These are phyloP conservation scores for Spathaspora sp. DNA, from an alignment of 805 yeast species.

Conservation along the genomic window DNA sequence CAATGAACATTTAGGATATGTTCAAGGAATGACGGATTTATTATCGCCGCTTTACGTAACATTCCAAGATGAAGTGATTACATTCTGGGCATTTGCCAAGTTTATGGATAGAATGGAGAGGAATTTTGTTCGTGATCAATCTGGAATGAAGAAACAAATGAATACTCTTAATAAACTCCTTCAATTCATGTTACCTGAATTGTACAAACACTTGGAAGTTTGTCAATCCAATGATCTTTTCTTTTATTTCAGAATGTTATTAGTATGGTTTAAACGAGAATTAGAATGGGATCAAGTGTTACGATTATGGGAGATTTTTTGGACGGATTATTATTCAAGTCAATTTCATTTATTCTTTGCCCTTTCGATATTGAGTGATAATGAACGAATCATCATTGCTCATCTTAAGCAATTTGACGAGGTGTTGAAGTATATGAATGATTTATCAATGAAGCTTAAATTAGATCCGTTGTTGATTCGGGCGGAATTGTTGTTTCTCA, in stretches of 20 bases:
- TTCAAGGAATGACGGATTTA: conserved; percentile 97
- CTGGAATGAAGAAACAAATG: conserved; percentile 92
- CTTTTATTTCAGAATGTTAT: conserved; percentile 90
- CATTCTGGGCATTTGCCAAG: conserved; percentile 85
- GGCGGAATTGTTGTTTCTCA: conserved; percentile 76
- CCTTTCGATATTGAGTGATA: conserved; percentile 82
- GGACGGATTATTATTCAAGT: conserved; percentile 83
- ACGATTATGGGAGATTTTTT: conserved; percentile 86
- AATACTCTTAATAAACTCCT: conserved; percentile 75
- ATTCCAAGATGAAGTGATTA: conserved; percentile 64
- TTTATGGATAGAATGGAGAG: conserved; percentile 96
- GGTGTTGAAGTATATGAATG: conserved; percentile 89
- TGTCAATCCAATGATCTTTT: conserved; percentile 89
- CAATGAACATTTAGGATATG: conserved; percentile 84
- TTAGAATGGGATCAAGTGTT: conserved; percentile 74
- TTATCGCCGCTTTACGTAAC: conserved; percentile 76
- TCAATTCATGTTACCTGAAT: conserved; percentile 84
- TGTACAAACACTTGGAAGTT: conserved; percentile 77
- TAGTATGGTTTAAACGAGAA: conserved; percentile 95
- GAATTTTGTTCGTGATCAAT: conserved; percentile 85
- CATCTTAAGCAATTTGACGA: conserved; percentile 83
- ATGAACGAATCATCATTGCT: conserved; percentile 71
- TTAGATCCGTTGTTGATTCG: conserved; percentile 76
- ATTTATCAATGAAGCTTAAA: conserved; percentile 72
- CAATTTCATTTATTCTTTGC: conserved; percentile 89